phyloP scores from a whole-genome alignment of 352 stramenopile genomes.

The Plasmopara viticola region DNA sequence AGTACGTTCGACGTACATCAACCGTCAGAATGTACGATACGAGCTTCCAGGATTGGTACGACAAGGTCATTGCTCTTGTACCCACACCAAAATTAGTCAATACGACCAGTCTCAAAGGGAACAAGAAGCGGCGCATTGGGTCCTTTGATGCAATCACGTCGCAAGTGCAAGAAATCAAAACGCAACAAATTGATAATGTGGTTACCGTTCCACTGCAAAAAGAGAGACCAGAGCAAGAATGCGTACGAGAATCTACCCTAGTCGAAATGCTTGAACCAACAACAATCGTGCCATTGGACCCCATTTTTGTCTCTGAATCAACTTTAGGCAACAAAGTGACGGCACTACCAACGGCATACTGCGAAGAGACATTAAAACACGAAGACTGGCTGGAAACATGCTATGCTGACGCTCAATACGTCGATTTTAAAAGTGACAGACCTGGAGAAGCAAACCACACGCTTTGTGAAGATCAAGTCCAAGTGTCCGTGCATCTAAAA shows the following conservation, averaged over 20 bases:
- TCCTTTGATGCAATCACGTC: slow-evolving; percentile 8
- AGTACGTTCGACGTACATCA: slow-evolving; percentile 31
- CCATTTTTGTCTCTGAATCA: slow-evolving; percentile 3
- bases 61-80: slow-evolving; percentile 33
- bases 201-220: slow-evolving; percentile 1
- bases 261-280: slow-evolving; percentile 2
- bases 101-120: slow-evolving; percentile 26
- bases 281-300: slow-evolving; percentile 12
- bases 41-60: slow-evolving; percentile 55
- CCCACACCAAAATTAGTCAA: slow-evolving; percentile 40
- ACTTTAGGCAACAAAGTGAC: not conserved
- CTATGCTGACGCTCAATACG: slow-evolving; percentile 4
- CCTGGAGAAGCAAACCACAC: slow-evolving; percentile 10
- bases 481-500: slow-evolving; percentile 9
- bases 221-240: slow-evolving; percentile 1
- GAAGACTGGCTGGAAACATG: slow-evolving; percentile 16
- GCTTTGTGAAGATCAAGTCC: slow-evolving; percentile 14
- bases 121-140: slow-evolving; percentile 15
- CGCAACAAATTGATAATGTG: slow-evolving; percentile 7
- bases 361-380: slow-evolving; percentile 7
- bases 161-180: slow-evolving; percentile 9
- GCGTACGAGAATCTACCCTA: not conserved
- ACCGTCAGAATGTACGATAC: not conserved
- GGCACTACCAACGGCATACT: slow-evolving; percentile 8
- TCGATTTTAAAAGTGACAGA: slow-evolving; percentile 6